phyloP scores from a whole-genome alignment of 2,329 filamentous ascomycete genomes.

The Paraconiothyrium brasiliense region DNA sequence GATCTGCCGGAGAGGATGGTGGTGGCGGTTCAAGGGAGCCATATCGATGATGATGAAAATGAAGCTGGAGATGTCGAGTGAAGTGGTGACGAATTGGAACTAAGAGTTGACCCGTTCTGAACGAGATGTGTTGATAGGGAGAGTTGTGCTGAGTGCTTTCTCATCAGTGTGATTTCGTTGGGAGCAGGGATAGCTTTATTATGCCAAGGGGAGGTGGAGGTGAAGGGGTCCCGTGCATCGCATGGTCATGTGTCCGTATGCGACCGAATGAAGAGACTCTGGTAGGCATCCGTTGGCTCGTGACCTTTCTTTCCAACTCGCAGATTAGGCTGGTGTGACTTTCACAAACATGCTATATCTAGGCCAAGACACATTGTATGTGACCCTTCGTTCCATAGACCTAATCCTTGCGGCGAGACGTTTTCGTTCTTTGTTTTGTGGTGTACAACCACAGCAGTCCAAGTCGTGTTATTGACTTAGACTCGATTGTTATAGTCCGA shows the following conservation, averaged over 20 bases:
- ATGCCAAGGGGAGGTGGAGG: background rate
- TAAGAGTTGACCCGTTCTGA: background rate
- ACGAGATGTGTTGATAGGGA: background rate
- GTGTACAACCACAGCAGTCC: too few relatives aligned
- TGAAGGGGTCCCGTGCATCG: background rate
- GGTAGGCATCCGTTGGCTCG: too few relatives aligned
- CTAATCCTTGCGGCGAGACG: too few relatives aligned
- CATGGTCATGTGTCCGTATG: background rate
- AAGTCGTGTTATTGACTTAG: too few relatives aligned
- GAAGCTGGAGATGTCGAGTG: background rate
- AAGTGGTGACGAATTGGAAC: background rate
- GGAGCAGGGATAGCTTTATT: background rate
- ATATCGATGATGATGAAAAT: background rate
- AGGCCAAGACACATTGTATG: too few relatives aligned
- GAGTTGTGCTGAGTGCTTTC: background rate
- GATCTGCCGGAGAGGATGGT: constrained; percentile 6
- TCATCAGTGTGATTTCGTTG: background rate
- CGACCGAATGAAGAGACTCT: too few relatives aligned
- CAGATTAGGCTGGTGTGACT: too few relatives aligned
- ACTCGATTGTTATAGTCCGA: too few relatives aligned
- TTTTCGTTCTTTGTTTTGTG: too few relatives aligned
- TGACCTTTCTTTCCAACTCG: too few relatives aligned
- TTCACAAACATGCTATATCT: too few relatives aligned
- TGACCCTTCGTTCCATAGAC: too few relatives aligned
- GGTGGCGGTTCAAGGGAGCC: background rate